Percentiles rank a stretch among this genome's conserved stretches.
phyloP scores from a whole-genome alignment of 495 filamentous ascomycete genomes.

The Penicillium psychrofluorescens region DNA sequence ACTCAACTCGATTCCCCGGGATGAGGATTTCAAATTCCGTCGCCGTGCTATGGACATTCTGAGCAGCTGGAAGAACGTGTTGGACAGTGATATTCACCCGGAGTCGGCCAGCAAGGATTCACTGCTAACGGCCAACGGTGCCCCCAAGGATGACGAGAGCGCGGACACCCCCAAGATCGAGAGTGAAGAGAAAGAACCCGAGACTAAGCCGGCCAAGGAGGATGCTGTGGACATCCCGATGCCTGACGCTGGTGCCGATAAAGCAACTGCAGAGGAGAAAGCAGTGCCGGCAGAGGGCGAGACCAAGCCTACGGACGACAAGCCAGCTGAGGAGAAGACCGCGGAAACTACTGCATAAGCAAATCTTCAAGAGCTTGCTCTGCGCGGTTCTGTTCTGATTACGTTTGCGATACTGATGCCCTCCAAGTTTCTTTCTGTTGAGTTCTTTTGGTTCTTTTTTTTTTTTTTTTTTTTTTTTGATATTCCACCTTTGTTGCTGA shows the following conservation, averaged over 20 bases:
- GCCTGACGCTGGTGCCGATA: conserved; percentile 22
- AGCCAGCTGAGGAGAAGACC: conserved; percentile 11
- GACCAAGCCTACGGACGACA: conserved; percentile 2
- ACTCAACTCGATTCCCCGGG: conserved; percentile 69
- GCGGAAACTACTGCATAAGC: conserved; percentile 12
- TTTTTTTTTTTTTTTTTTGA: neutral
- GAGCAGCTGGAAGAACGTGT: conserved; percentile 72
- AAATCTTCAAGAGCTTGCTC: neutral
- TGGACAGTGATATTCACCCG: conserved; percentile 49
- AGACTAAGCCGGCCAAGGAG: conserved; percentile 26
- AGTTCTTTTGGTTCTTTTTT: conserved; percentile 1
- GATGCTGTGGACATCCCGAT: conserved; percentile 37
- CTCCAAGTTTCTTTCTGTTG: conserved; percentile 1
- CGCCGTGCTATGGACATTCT: conserved; percentile 64
- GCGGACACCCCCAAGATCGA: conserved; percentile 36
- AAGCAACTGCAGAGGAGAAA: conserved; percentile 7
- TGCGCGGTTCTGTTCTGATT: neutral
- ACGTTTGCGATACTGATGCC: neutral
- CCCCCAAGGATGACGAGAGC: conserved; percentile 40
- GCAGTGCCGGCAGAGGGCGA: conserved; percentile 5
- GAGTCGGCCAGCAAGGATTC: conserved; percentile 35
- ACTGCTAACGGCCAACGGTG: conserved; percentile 42
- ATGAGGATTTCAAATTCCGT: conserved; percentile 81
- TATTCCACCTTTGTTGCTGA: conserved; percentile 4
- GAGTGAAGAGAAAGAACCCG: conserved; percentile 36